phyloP scores from a whole-genome alignment of 116 monocot species.

The Papilionanthe hybrid region DNA sequence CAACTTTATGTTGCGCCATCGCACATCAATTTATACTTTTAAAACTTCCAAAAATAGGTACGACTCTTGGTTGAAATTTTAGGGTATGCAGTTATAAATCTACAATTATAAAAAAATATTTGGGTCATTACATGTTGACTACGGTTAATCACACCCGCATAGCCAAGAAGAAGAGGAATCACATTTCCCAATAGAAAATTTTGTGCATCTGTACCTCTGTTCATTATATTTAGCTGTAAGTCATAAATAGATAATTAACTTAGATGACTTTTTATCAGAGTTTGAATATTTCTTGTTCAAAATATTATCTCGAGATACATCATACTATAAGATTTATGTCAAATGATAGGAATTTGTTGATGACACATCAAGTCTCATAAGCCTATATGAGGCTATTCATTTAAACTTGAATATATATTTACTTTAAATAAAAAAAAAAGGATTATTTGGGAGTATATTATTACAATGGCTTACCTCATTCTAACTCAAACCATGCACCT shows the following conservation, averaged over 20 bases:
- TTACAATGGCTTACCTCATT: too few species aligned
- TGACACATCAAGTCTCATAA: too few species aligned
- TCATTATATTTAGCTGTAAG: conserved; percentile 83
- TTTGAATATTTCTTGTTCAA: too few species aligned
- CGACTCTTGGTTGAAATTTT: neutral
- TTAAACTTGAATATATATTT: too few species aligned
- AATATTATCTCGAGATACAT: too few species aligned
- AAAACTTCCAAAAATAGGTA: neutral
- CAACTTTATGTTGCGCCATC: neutral
- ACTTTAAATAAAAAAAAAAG: too few species aligned
- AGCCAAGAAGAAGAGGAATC: conserved; percentile 72
- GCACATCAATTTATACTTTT: neutral
- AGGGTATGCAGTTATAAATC: neutral
- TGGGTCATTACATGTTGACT: conserved; percentile 55
- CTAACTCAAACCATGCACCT: too few species aligned
- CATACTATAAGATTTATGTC: too few species aligned
- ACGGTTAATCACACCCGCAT: conserved; percentile 78
- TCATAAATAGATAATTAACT: conserved; percentile 5
- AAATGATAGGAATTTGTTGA: too few species aligned
- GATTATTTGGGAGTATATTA: too few species aligned
- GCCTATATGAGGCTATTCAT: too few species aligned
- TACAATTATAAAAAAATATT: neutral
- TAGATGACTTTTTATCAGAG: too few species aligned
- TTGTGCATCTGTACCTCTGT: conserved; percentile 81
- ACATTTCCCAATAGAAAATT: conserved; percentile 66